These are phyloP conservation scores for Volvox africanus DNA, from an alignment of 139 green algal species.

Conservation along the genomic window DNA sequence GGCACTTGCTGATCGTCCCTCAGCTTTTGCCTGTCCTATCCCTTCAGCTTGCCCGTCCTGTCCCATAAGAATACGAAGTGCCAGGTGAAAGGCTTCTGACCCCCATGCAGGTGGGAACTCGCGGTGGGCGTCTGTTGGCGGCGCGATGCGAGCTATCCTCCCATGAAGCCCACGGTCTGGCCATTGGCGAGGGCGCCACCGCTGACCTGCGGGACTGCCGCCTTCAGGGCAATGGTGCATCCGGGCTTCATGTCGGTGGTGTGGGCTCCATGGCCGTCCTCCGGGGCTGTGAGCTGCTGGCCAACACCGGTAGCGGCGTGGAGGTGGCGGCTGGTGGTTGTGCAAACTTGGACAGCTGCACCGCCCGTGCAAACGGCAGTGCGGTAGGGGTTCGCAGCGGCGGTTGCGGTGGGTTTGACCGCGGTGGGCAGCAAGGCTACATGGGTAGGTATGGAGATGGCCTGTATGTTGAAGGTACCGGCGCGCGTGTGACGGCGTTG, in stretches of 20 bases:
- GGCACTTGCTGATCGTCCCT: too few relatives aligned
- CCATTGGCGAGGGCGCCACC: constrained; percentile 32
- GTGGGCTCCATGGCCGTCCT: constrained; percentile 27
- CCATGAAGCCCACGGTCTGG: constrained; percentile 5
- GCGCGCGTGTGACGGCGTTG: background rate
- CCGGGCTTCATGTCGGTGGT: constrained; percentile 4
- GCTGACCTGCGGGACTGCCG: constrained; percentile 16
- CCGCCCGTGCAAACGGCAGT: background rate
- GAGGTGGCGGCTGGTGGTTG: constrained; percentile 12
- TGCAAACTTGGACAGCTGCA: constrained; percentile 28
- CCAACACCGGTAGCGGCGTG: constrained; percentile 3
- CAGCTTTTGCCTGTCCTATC: too few relatives aligned
- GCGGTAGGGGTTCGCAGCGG: background rate
- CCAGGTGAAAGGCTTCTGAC: too few relatives aligned
- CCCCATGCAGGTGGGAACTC: background rate
- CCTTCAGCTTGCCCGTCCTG: too few relatives aligned
- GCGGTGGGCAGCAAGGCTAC: too few relatives aligned
- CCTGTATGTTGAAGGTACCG: background rate
- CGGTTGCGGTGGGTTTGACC: background rate
- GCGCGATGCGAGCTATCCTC: constrained; percentile 9
- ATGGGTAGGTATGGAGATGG: background rate
- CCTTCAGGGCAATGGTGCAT: background rate
- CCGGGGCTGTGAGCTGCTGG: constrained; percentile 1
- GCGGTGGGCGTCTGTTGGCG: constrained; percentile 37
- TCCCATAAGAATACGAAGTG: too few relatives aligned